Conservation (phyloP, 1,139 yeast genomes). For the Saccharomyces hybrid region DNA sequence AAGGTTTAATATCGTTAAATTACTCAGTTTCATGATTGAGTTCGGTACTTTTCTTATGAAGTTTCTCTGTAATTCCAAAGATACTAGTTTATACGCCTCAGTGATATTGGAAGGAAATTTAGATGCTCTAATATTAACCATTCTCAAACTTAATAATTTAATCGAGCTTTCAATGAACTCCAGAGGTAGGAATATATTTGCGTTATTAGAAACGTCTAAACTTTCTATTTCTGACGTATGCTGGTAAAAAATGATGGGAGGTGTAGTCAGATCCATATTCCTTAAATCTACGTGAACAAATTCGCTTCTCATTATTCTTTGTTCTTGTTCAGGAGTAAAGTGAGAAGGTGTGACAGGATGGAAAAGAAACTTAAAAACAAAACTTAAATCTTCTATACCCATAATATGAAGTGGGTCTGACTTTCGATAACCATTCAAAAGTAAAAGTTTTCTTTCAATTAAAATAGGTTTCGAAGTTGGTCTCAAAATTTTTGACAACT, state of each 20-base stretch:
- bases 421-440: slow-evolving; percentile 73
- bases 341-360: slow-evolving; percentile 66
- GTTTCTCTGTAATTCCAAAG: slow-evolving; percentile 73
- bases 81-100: slow-evolving; percentile 60
- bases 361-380: slow-evolving; percentile 75
- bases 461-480: slow-evolving; percentile 70
- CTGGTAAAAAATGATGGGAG: slow-evolving; percentile 76
- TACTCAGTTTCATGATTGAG: slow-evolving; percentile 45
- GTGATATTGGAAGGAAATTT: slow-evolving; percentile 67
- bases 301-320: slow-evolving; percentile 49
- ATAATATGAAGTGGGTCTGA: slow-evolving; percentile 68
- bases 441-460: slow-evolving; percentile 65
- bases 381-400: slow-evolving; percentile 84
- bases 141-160: slow-evolving; percentile 59
- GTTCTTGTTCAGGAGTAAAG: slow-evolving; percentile 61
- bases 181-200: slow-evolving; percentile 73
- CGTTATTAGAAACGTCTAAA: slow-evolving; percentile 80
- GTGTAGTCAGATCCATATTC: slow-evolving; percentile 69
- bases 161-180: slow-evolving; percentile 82
- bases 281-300: slow-evolving; percentile 70
- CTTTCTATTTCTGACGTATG: slow-evolving; percentile 77
- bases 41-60: slow-evolving; percentile 58
- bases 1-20: slow-evolving; percentile 51
- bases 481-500: slow-evolving; percentile 64
- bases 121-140: slow-evolving; percentile 66